Evolutionary conservation across 2,329 filamentous ascomycete genomes (phyloP), one percentile per base, ranked within the genome.

Genomic region (Phyllosticta paracitricarpa): DNA sequence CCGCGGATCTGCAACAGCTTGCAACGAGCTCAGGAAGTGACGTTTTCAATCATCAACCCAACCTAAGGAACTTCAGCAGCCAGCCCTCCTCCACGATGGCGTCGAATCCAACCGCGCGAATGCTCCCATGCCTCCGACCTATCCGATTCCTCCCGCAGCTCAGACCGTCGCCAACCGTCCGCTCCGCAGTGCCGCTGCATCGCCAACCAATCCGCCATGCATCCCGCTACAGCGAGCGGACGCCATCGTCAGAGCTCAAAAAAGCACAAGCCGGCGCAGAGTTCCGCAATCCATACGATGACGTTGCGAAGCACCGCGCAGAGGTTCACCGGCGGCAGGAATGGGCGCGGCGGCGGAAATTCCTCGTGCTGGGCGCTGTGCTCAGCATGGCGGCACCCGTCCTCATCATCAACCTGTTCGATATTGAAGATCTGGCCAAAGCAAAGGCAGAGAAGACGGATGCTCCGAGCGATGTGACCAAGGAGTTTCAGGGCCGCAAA

Each of bases 401-500:
- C 17, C 63, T 74, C 61, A 64, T 75, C 7, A 67, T 75, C 17
- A 65, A 65, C 35, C 61, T 71, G 4, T 71, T 69, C 70, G 70
- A 72, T 33, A 54, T 72, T 52, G 70, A 69, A 24, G 55, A 62
- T 1, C 30, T 62, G 35, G 51, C 54, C 25, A 62, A 58, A 26
- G 40, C 28, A 19, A 24, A 19, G n/a, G 25, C 63, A 35, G 63
- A 62, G 14, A 59, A 52, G 25, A 52, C 55, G 26, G 73, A 76
- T 60, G 68, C 72, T 28, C 65, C 68, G 7, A 66, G 67, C 4
- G 67, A 73, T 33, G 64, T 57, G 58, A 35, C 61, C 2, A 64
- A 68, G 5, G 55, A 63, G 19, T 81, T 82, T 62, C 78, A 79
- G 63, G 80, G 80, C 58, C 82, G 83, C 65, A 79, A 81, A 54